Conservation (phyloP, 768 basidiomycete species). For the Boletus eberwhitei region DNA sequence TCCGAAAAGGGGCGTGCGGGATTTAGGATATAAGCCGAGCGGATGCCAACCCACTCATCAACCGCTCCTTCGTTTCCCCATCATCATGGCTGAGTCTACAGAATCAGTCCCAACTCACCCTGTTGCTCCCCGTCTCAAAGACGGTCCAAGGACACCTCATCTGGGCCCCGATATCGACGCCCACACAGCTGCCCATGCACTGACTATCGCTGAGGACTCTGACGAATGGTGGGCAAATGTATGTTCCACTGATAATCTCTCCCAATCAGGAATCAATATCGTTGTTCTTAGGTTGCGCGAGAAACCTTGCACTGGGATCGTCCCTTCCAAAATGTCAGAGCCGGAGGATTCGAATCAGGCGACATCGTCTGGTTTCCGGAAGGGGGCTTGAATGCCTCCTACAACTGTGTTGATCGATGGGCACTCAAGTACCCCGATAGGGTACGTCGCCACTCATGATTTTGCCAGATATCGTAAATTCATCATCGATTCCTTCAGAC, state of each 20-base stretch:
- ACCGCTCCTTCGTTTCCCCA: conserved; percentile 3
- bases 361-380: conserved; percentile 97
- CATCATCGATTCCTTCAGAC: conserved; percentile 43
- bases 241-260: neutral
- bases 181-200: conserved; percentile 62
- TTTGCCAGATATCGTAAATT: neutral
- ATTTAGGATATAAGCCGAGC: conserved; percentile 18
- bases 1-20: conserved; percentile 14
- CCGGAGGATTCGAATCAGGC: conserved; percentile 79
- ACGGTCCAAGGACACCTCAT: conserved; percentile 67
- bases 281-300: conserved; percentile 51
- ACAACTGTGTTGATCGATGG: conserved; percentile 98
- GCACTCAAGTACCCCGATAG: conserved; percentile 86
- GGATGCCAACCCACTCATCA: neutral
- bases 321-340: conserved; percentile 82
- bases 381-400: conserved; percentile 86
- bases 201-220: conserved; percentile 71
- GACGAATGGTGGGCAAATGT: conserved; percentile 92
- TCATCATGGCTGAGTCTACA: conserved; percentile 40
- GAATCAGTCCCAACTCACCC: conserved; percentile 52
- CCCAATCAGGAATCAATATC: neutral
- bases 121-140: conserved; percentile 68
- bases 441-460: conserved; percentile 35
- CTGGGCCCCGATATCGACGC: conserved; percentile 76
- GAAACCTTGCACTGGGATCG: conserved; percentile 84